Percentiles rank a stretch among this genome's conserved stretches.
Evolutionary conservation across 805 yeast species (phyloP).

Genomic region (Pichia occidentalis): DNA sequence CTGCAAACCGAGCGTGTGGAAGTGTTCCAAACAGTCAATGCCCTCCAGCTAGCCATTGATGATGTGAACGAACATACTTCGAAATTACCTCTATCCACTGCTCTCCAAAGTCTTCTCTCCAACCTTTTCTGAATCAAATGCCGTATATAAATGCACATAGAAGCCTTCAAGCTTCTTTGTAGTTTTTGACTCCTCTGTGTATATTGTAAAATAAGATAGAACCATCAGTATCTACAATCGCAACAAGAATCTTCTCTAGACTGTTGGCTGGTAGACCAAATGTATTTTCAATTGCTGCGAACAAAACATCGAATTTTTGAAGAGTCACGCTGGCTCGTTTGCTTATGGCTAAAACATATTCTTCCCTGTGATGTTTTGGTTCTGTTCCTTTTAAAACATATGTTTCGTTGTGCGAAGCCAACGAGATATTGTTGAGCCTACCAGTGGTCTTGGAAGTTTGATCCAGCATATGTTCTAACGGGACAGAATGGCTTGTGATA

Average conservation of each 20-base stretch:
- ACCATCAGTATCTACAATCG: constrained; percentile 57
- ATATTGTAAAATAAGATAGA: constrained; percentile 65
- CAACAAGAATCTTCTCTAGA: constrained; percentile 40
- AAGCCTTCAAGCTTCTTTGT: background rate
- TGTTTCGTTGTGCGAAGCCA: background rate
- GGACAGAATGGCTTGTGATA: constrained; percentile 25
- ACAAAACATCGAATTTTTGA: constrained; percentile 35
- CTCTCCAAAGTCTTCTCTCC: constrained; percentile 2
- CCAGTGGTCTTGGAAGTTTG: background rate
- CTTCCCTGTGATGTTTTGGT: constrained; percentile 8
- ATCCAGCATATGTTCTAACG: constrained; percentile 20
- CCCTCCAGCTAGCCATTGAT: background rate
- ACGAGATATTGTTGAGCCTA: too few species aligned
- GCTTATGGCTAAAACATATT: constrained; percentile 34
- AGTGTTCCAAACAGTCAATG: constrained; percentile 13
- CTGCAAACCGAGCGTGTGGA: constrained; percentile 30
- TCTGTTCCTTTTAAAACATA: constrained; percentile 9
- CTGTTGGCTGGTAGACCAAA: too few species aligned
- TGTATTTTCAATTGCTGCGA: constrained; percentile 24
- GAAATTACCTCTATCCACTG: background rate
- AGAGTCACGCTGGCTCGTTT: constrained; percentile 31
- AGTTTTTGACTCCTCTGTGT: constrained; percentile 52
- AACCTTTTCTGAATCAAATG: background rate
- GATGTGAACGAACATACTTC: background rate
- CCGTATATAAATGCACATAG: background rate